phyloP scores from a whole-genome alignment of 1,139 yeast species.

The Pichia sp. region DNA sequence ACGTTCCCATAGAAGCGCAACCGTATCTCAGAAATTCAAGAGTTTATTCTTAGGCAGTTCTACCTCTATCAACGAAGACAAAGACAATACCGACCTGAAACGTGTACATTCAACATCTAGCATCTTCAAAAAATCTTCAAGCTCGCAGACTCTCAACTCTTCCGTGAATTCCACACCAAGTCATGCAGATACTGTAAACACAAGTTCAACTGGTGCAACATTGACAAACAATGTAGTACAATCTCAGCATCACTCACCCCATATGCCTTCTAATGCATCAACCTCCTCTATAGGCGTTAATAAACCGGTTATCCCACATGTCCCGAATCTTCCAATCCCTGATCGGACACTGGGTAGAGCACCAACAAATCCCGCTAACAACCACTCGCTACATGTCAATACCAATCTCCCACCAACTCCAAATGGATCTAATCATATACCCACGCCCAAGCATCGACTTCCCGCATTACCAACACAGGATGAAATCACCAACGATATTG shows the following conservation, averaged over 20 bases:
- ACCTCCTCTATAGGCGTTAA: neutral
- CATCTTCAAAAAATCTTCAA: no score
- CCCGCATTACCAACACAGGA: neutral
- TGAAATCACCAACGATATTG: slow-evolving; percentile 20
- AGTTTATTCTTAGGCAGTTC: slow-evolving; percentile 19
- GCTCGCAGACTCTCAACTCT: neutral
- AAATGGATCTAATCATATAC: no score
- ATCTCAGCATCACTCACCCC: no score
- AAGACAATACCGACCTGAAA: no score
- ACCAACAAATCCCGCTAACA: slow-evolving; percentile 13
- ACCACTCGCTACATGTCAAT: slow-evolving; percentile 15
- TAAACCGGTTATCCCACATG: neutral
- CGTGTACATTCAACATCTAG: no score
- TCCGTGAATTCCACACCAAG: no score
- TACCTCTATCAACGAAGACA: neutral
- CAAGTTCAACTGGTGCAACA: no score
- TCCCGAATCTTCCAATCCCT: slow-evolving; percentile 13
- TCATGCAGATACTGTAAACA: slow-evolving; percentile 4
- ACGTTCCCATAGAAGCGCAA: slow-evolving; percentile 18
- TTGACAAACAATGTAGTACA: no score
- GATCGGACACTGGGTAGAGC: slow-evolving; percentile 10
- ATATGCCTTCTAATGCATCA: no score
- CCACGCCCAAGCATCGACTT: no score
- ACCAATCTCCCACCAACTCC: no score
- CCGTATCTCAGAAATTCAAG: slow-evolving; percentile 25